A percentile compares a stretch with the other conserved stretches of the same genome.
Evolutionary conservation across 1,139 yeast species (phyloP).

Genomic region (Martiniozyma asiatica): DNA sequence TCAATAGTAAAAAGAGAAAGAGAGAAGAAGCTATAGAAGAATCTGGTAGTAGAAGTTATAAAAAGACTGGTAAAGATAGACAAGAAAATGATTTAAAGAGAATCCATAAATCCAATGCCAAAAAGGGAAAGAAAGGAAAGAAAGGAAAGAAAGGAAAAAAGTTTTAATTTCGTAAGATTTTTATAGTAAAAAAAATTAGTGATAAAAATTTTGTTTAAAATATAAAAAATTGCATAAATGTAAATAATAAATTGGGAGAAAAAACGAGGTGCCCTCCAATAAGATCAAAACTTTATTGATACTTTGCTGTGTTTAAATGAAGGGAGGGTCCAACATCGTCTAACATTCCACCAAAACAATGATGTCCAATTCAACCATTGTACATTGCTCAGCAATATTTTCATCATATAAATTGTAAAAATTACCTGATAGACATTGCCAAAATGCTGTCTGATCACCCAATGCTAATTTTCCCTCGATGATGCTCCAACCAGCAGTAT

Average conservation of each 20-base stretch:
- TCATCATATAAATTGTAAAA: slow-evolving; percentile 73
- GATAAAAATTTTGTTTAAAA: too few relatives aligned
- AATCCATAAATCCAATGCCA: slow-evolving; percentile 7
- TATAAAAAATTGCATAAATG: too few relatives aligned
- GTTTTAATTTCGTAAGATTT: too few relatives aligned
- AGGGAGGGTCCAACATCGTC: too few relatives aligned
- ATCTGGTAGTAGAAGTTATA: slow-evolving; percentile 38
- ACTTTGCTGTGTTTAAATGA: too few relatives aligned
- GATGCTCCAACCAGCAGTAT: slow-evolving; percentile 74
- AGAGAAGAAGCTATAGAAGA: slow-evolving; percentile 43
- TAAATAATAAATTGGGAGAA: too few relatives aligned
- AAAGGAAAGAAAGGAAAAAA: slow-evolving; percentile 2
- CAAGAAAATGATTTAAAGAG: slow-evolving; percentile 23
- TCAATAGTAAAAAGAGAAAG: slow-evolving; percentile 50
- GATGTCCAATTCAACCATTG: slow-evolving; percentile 47
- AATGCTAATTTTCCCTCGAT: slow-evolving; percentile 59
- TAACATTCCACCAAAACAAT: slow-evolving; percentile 21
- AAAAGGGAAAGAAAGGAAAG: slow-evolving; percentile 7
- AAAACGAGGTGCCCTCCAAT: too few relatives aligned
- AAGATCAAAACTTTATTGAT: too few relatives aligned
- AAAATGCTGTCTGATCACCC: slow-evolving; percentile 50
- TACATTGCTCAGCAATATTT: slow-evolving; percentile 54
- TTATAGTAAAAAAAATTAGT: too few relatives aligned
- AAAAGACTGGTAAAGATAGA: slow-evolving; percentile 64
- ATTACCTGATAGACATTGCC: slow-evolving; percentile 65